Base-by-base conservation (phyloP, 495 filamentous ascomycete species). In the Aspergillus carlsbadensis region DNA sequence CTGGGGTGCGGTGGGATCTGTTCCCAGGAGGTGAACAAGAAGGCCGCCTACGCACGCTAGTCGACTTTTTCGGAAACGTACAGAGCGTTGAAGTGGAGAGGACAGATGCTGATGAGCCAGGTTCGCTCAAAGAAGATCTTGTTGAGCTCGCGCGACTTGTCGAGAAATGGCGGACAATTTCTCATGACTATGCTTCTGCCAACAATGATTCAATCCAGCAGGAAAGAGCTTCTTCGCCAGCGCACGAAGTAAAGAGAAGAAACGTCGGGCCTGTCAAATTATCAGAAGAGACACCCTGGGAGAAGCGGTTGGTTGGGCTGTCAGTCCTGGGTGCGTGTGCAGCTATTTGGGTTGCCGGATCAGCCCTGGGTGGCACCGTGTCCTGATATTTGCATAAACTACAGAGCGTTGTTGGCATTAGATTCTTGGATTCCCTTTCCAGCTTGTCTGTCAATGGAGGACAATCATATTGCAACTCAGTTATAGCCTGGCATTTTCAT, bases 61-160 rank as follows among this genome's bases (percentile, higher is more conserved):
- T 95, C 60, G 94, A 98, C 70, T 98, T 98, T 74, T 98, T 98
- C 65, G 94, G 94, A 1, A 98, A 98, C 70, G 92, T 97, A 6
- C 94, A 98, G 68, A 94, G 91, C 58, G 92, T 98, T 13, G 92
- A 98, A 73, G 83, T 97, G 3, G 92, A 95, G 47, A 78, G 71
- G 20, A 70, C 71, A n/a, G 69, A 72, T 58, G 67, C 72, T 1
- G 80, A 76, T 13, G 78, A 80, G 21, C 86, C 77, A 4, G 74
- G 82, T 3, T 75, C 73, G 14, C 78, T 90, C 67, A 84, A 87
- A 60, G 86, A 94, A 65, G 91, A 96, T 60, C 69, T 96, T 58
- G 73, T 87, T 49, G 79, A 88, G 52, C 87, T 87, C 57, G 80
- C 82, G 10, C 79, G 78, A 22, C 68, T 87, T 42, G 78, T 81